phyloP scores from a whole-genome alignment of 1,284 basidiomycete genomes.

The Ustilago crameri region DNA sequence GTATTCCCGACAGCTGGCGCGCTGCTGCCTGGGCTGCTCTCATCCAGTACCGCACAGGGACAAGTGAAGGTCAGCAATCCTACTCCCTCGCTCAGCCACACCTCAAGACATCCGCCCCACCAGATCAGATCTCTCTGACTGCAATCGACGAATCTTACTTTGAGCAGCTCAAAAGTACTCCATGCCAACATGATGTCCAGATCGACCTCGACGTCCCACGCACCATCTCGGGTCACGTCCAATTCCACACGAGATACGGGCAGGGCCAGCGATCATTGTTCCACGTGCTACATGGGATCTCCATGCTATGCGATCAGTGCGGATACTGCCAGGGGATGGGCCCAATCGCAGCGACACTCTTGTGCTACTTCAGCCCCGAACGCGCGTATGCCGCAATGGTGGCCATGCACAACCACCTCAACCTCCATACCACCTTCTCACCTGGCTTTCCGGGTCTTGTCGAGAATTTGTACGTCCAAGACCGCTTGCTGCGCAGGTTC shows the following conservation, averaged over 20 bases:
- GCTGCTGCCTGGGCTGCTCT: constrained; percentile 89
- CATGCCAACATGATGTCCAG: constrained; percentile 91
- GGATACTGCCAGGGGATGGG: constrained; percentile 99
- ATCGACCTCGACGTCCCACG: constrained; percentile 98
- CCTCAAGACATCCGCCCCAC: constrained; percentile 1
- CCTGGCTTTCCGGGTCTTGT: constrained; percentile 96
- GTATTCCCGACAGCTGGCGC: constrained; percentile 95
- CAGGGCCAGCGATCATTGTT: constrained; percentile 76
- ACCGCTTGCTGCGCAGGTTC: constrained; percentile 81
- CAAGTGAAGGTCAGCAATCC: constrained; percentile 71
- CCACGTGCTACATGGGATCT: constrained; percentile 92
- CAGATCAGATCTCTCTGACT: constrained; percentile 4
- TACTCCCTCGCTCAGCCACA: constrained; percentile 26
- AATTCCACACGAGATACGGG: constrained; percentile 95
- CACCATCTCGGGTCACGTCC: constrained; percentile 92
- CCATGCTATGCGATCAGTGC: constrained; percentile 83
- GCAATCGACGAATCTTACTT: constrained; percentile 5
- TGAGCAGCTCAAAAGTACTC: constrained; percentile 59
- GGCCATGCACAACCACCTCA: constrained; percentile 79
- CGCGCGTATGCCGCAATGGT: constrained; percentile 85
- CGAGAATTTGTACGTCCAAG: constrained; percentile 93
- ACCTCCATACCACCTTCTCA: constrained; percentile 86
- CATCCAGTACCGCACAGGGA: constrained; percentile 56
- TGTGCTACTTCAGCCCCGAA: constrained; percentile 80
- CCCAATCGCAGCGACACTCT: constrained; percentile 90